phyloP scores from a whole-genome alignment of 1,284 basidiomycete genomes.

The Amylostereum chailletii region DNA sequence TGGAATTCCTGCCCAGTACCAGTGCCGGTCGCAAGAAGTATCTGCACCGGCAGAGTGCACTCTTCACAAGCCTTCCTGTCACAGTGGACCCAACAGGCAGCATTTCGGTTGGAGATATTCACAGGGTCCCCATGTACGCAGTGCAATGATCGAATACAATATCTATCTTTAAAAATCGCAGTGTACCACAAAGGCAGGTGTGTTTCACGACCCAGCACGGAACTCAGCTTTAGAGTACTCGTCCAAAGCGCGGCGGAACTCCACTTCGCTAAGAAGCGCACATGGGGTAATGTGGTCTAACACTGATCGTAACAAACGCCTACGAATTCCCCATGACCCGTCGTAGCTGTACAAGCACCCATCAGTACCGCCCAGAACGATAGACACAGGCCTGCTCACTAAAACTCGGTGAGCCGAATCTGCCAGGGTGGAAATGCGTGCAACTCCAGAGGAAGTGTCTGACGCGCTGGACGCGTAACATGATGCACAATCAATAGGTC shows the following conservation, averaged over 20 bases:
- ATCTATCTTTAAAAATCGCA: neutral
- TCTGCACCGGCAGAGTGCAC: too few species aligned
- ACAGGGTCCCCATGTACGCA: too few species aligned
- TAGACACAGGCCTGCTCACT: slow-evolving; percentile 36
- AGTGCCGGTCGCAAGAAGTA: too few species aligned
- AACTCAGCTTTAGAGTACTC: slow-evolving; percentile 63
- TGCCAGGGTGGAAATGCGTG: slow-evolving; percentile 77
- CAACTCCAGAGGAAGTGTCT: slow-evolving; percentile 45
- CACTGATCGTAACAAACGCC: slow-evolving; percentile 7
- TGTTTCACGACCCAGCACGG: slow-evolving; percentile 56
- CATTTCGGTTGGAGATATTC: too few species aligned
- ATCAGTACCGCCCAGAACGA: neutral
- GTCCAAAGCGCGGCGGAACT: slow-evolving; percentile 60
- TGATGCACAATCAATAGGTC: slow-evolving; percentile 70
- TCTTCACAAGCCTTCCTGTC: too few species aligned
- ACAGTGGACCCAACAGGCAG: too few species aligned
- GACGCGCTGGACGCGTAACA: slow-evolving; percentile 27
- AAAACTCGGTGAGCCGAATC: slow-evolving; percentile 63
- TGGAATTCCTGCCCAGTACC: too few species aligned
- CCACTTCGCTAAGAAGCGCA: slow-evolving; percentile 36
- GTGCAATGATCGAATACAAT: too few species aligned
- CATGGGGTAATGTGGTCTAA: slow-evolving; percentile 4
- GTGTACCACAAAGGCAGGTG: neutral
- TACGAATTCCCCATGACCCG: slow-evolving; percentile 1
- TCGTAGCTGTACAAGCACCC: slow-evolving; percentile 8